phyloP scores from a whole-genome alignment of 768 basidiomycete genomes.

The Boletus tomentosulus region DNA sequence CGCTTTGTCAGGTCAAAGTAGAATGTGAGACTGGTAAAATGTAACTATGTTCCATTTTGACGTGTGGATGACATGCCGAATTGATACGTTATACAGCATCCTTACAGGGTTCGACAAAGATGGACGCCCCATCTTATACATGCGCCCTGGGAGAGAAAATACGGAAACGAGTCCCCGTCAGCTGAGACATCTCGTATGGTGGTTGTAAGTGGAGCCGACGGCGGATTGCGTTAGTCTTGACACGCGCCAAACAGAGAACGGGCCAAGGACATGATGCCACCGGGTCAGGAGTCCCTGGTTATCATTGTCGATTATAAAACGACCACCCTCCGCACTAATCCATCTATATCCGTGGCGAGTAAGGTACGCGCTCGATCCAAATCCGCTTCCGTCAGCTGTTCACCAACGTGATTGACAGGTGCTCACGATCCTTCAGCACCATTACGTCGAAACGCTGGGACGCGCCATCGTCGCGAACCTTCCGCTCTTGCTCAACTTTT shows the following conservation, averaged over 20 bases:
- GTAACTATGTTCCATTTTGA: slow-evolving; percentile 38
- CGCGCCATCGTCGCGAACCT: slow-evolving; percentile 81
- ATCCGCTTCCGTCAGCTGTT: not conserved
- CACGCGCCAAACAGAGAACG: slow-evolving; percentile 56
- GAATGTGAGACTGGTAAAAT: slow-evolving; percentile 88
- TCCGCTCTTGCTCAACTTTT: slow-evolving; percentile 67
- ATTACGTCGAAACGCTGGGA: slow-evolving; percentile 87
- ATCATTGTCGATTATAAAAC: slow-evolving; percentile 86
- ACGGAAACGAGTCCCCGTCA: slow-evolving; percentile 75
- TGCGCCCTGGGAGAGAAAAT: slow-evolving; percentile 86
- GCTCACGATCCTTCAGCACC: slow-evolving; percentile 77
- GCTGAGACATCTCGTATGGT: slow-evolving; percentile 82
- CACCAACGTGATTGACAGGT: slow-evolving; percentile 36
- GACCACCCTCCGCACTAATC: slow-evolving; percentile 77
- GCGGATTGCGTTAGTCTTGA: slow-evolving; percentile 4
- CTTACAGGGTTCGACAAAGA: slow-evolving; percentile 83
- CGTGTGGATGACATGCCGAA: not conserved
- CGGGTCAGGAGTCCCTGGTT: slow-evolving; percentile 75
- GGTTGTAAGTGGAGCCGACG: slow-evolving; percentile 51
- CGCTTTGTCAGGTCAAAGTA: slow-evolving; percentile 47
- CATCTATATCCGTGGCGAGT: slow-evolving; percentile 74
- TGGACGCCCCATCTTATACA: slow-evolving; percentile 83
- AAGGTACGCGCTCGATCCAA: slow-evolving; percentile 43
- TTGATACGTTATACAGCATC: slow-evolving; percentile 43
- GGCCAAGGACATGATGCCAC: slow-evolving; percentile 85